phyloP scores from a whole-genome alignment of 495 filamentous ascomycete species.

The Annulohypoxylon moriforme region DNA sequence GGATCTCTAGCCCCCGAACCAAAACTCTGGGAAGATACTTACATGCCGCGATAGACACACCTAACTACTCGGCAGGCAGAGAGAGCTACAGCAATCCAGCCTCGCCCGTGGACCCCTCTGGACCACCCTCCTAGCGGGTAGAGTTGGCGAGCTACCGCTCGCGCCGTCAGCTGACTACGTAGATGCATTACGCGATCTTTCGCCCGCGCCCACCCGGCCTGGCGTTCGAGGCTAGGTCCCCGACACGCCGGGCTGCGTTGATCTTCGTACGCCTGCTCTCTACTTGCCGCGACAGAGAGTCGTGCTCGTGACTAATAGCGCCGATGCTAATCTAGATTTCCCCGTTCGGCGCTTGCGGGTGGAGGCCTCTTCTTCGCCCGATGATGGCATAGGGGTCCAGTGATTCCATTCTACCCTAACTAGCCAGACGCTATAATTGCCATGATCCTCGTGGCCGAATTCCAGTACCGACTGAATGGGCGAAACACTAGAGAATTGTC shows the following conservation, averaged over 20 bases:
- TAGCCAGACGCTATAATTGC: neutral
- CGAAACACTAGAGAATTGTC: neutral
- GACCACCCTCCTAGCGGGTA: constrained; percentile 21
- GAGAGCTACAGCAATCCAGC: constrained; percentile 1
- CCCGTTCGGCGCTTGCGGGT: neutral
- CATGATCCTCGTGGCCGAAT: neutral
- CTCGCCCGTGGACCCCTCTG: constrained; percentile 17
- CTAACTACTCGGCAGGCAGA: neutral
- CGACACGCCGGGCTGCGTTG: constrained; percentile 19
- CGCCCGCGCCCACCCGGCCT: neutral
- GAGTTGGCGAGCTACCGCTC: constrained; percentile 15
- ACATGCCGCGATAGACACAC: neutral
- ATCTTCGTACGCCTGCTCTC: neutral
- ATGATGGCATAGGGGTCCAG: neutral
- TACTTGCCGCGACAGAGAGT: neutral
- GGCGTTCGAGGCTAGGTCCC: constrained; percentile 1
- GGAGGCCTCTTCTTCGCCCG: constrained; percentile 5
- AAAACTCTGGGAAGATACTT: constrained; percentile 25
- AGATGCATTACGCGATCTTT: constrained; percentile 35
- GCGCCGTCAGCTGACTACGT: constrained; percentile 43
- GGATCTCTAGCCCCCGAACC: constrained; percentile 18
- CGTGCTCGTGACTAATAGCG: neutral
- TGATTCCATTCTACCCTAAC: neutral
- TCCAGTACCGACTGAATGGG: constrained; percentile 1
- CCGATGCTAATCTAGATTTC: neutral